Base-by-base conservation (phyloP, 2,329 filamentous ascomycete species). In the Orbilia oligospora region DNA sequence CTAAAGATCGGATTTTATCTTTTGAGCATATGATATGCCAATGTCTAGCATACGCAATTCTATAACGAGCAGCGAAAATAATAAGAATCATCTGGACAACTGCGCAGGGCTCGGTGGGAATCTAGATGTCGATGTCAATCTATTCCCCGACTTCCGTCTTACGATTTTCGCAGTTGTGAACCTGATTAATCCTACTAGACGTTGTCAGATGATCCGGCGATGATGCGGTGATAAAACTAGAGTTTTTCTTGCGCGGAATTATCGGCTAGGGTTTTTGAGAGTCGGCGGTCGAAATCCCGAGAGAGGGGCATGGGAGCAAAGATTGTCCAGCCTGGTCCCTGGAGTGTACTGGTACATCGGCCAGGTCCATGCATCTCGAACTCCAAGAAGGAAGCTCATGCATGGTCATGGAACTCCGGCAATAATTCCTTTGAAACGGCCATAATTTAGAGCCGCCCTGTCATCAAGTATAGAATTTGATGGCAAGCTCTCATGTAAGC, bases 341-440 rank as follows among this genome's bases (percentile, higher is more conserved):
- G 56, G 20, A 16, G 44, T 61, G 56, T 61, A 61, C 56, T 27
- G 36, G 56, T 61, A 61, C 56, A 18, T 44, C 33, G 36, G 20
- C 56, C 36, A 3, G 27, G 36, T 18, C 36, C 12, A 16, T 61
- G 56, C 20, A 61, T 44, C 6, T 24, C 27, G 20, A 44, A 14
- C 36, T 41, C 36, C 14, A 41, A 61, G 33, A 24, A 44, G 56
- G 36, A 44, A 44, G 36, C 56, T 61, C 22, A 51, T 51, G 48
- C 56, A 30, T 44, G 56, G 18, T 18, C 20, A 44, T 61, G 56
- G 56, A 61, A 44, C 27, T 44, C 27, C 56, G 56, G 56, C 56
- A 61, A 61, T 24, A 61, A 61, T 58, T 22, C 36, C 56, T 44
- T 24, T 16, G 36, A 61, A 41, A 44, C 36, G 20, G 36, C 14